Conservation (phyloP, 164 flowering plant species). For the Tetracentron sinense region DNA sequence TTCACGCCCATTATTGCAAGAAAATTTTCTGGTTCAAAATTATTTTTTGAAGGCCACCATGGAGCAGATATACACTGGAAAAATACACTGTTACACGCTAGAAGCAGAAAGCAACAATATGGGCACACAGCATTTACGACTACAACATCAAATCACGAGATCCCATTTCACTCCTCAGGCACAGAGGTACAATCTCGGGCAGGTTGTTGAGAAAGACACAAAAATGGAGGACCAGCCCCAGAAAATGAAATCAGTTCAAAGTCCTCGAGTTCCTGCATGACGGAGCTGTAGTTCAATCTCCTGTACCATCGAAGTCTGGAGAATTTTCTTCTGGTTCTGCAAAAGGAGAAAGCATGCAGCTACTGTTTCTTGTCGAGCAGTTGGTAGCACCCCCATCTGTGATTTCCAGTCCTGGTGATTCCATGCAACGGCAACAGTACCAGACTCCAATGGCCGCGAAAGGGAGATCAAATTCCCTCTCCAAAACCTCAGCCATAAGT, state of each 20-base stretch:
- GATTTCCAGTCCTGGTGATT: conserved; percentile 73
- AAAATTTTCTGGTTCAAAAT: too few species aligned
- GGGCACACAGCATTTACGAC: conserved; percentile 51
- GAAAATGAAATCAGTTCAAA: conserved; percentile 72
- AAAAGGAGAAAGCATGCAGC: conserved; percentile 72
- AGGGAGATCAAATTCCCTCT: conserved; percentile 71
- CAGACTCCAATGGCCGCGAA: conserved; percentile 55
- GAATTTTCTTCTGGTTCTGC: conserved; percentile 85
- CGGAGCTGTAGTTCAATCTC: conserved; percentile 69
- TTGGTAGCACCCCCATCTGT: conserved; percentile 56
- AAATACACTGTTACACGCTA: conserved; percentile 48
- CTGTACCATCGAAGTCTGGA: conserved; percentile 84
- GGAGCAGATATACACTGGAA: conserved; percentile 72
- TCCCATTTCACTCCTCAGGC: conserved; percentile 51
- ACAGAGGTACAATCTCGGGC: conserved; percentile 62
- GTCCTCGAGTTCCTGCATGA: conserved; percentile 77
- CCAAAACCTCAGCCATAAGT: conserved; percentile 64
- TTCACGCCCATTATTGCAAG: too few species aligned
- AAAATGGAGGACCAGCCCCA: conserved; percentile 70
- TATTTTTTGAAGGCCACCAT: conserved; percentile 42
- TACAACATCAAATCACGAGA: conserved; percentile 53
- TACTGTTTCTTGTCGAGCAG: conserved; percentile 43
- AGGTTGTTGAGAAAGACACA: conserved; percentile 56
- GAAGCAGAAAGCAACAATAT: conserved; percentile 43
- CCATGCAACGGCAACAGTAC: conserved; percentile 72